Conservation (phyloP, 2,329 filamentous ascomycete genomes). For the Aphanocladium album region DNA sequence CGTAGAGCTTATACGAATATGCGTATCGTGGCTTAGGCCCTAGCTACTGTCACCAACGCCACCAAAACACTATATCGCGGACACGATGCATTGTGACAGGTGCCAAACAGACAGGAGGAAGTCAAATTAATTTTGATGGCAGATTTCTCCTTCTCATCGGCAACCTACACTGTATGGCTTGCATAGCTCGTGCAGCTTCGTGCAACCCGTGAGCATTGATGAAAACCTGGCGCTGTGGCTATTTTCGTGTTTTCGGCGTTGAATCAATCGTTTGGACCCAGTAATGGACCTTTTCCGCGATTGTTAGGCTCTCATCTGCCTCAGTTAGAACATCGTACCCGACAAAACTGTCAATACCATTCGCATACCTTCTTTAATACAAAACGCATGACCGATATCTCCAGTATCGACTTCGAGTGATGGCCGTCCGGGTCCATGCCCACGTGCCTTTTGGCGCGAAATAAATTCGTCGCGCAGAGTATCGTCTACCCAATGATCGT, state of each 20-base stretch:
- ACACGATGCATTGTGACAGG: neutral
- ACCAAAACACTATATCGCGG: neutral
- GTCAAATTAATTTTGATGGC: too few species aligned
- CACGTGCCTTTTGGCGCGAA: constrained; percentile 30
- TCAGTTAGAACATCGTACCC: neutral
- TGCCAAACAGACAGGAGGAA: too few species aligned
- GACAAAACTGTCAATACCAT: neutral
- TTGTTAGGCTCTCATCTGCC: constrained; percentile 23
- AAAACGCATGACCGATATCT: constrained; percentile 57
- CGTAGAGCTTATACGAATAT: too few species aligned
- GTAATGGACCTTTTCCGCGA: constrained; percentile 25
- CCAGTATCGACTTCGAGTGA: constrained; percentile 51
- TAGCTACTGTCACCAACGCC: neutral
- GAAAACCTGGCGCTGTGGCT: too few species aligned
- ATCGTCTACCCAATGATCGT: constrained; percentile 60
- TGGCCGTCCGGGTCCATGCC: constrained; percentile 33
- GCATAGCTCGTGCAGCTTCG: neutral
- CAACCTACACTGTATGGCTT: neutral
- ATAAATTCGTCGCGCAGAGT: constrained; percentile 54
- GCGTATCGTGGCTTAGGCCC: neutral
- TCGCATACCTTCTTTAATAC: constrained; percentile 35
- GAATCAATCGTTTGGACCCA: constrained; percentile 27
- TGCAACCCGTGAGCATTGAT: neutral
- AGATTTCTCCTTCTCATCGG: too few species aligned
- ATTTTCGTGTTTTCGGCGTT: neutral